Percentiles rank a stretch among this genome's conserved stretches.
These are phyloP conservation scores for Ramalina intermedia DNA, from an alignment of 495 filamentous ascomycete species.

Conservation along the genomic window DNA sequence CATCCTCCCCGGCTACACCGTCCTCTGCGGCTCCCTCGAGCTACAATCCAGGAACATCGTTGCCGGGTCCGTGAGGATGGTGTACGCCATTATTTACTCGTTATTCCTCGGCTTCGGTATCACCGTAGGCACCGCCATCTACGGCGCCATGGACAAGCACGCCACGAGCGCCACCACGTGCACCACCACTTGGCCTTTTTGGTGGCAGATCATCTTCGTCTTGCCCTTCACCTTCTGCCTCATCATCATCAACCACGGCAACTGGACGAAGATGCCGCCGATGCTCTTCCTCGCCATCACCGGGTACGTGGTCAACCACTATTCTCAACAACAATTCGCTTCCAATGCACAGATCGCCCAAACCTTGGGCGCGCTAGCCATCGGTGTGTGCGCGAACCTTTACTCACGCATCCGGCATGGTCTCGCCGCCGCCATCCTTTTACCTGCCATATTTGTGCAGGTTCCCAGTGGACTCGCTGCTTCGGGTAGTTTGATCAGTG, in stretches of 20 bases:
- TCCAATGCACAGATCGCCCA: slow-evolving; percentile 71
- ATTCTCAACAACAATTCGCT: slow-evolving; percentile 53
- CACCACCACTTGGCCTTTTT: slow-evolving; percentile 41
- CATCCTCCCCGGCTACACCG: slow-evolving; percentile 80
- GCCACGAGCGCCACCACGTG: slow-evolving; percentile 66
- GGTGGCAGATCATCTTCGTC: slow-evolving; percentile 64
- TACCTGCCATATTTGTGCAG: slow-evolving; percentile 89
- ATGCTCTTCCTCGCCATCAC: slow-evolving; percentile 73
- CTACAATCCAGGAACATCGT: slow-evolving; percentile 77
- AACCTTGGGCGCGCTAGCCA: slow-evolving; percentile 71
- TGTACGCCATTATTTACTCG: slow-evolving; percentile 91
- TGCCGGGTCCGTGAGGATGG: slow-evolving; percentile 85
- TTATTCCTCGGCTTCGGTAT: slow-evolving; percentile 95
- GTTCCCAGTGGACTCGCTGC: slow-evolving; percentile 85
- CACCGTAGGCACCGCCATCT: slow-evolving; percentile 82
- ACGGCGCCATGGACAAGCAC: slow-evolving; percentile 62
- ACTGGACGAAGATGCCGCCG: slow-evolving; percentile 75
- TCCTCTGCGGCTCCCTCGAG: slow-evolving; percentile 72
- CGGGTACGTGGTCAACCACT: slow-evolving; percentile 82
- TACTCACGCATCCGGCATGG: slow-evolving; percentile 77
- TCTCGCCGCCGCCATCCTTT: slow-evolving; percentile 72
- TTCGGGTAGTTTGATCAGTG: slow-evolving; percentile 67
- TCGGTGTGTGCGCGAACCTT: slow-evolving; percentile 76
- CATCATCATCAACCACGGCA: slow-evolving; percentile 75
- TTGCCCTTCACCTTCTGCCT: slow-evolving; percentile 69